These are phyloP conservation scores for Ganoderma lingzhi DNA, from an alignment of 1,284 basidiomycete genomes.

Conservation along the genomic window DNA sequence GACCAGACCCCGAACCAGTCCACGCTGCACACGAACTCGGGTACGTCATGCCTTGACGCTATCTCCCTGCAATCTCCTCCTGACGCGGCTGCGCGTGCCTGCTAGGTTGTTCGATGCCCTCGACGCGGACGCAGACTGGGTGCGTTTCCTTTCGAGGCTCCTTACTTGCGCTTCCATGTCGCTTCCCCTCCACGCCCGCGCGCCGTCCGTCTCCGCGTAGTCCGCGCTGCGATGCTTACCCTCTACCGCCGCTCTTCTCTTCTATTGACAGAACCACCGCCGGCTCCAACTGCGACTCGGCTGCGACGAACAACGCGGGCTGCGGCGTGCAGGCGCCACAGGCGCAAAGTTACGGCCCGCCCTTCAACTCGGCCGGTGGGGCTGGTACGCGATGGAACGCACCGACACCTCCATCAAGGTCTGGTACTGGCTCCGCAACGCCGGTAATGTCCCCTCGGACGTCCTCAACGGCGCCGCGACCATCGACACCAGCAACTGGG, in stretches of 20 bases:
- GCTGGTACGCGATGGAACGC: conserved; percentile 66
- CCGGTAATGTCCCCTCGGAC: conserved; percentile 52
- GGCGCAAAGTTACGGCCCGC: conserved; percentile 61
- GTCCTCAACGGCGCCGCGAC: conserved; percentile 48
- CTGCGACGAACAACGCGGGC: conserved; percentile 57
- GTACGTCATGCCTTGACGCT: conserved; percentile 34
- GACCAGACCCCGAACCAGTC: conserved; percentile 60
- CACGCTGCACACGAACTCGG: conserved; percentile 70
- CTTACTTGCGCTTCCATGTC: neutral
- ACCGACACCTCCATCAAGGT: conserved; percentile 57
- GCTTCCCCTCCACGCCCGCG: neutral
- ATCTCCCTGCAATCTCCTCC: neutral
- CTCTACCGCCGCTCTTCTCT: neutral
- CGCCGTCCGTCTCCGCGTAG: neutral
- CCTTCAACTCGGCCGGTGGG: conserved; percentile 71
- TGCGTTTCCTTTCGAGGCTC: conserved; percentile 39
- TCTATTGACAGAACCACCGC: conserved; percentile 23
- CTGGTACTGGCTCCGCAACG: conserved; percentile 66
- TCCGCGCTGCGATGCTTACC: neutral
- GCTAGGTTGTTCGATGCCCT: conserved; percentile 68
- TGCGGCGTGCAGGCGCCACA: conserved; percentile 66
- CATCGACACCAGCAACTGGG: conserved; percentile 51
- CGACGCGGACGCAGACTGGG: conserved; percentile 57
- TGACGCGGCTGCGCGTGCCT: neutral
- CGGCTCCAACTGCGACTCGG: conserved; percentile 36